These are phyloP conservation scores for Ehretia macrophylla DNA, from an alignment of 257 asterid genomes.

Conservation along the genomic window DNA sequence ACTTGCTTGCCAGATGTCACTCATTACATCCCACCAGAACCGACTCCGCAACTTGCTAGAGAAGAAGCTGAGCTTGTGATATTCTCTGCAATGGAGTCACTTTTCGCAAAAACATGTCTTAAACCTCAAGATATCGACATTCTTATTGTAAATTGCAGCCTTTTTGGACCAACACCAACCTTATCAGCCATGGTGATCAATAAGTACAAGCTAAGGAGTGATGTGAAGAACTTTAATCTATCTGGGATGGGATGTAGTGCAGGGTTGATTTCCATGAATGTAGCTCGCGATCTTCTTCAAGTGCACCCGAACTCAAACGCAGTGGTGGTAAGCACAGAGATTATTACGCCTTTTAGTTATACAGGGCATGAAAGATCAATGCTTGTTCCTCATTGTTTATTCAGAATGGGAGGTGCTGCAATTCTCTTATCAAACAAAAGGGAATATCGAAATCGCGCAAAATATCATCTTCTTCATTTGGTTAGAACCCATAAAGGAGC, in stretches of 20 bases:
- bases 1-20: slow-evolving; percentile 49
- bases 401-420: slow-evolving; percentile 1
- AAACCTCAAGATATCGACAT: slow-evolving; percentile 43
- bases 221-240: slow-evolving; percentile 48
- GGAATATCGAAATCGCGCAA: not conserved
- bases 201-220: slow-evolving; percentile 53
- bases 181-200: slow-evolving; percentile 58
- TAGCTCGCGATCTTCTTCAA: not conserved
- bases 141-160: slow-evolving; percentile 48
- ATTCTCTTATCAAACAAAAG: not conserved
- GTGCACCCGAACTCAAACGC: not conserved
- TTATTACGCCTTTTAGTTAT: not conserved
- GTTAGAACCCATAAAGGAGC: slow-evolving; percentile 21
- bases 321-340: not conserved
- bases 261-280: slow-evolving; percentile 15
- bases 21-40: slow-evolving; percentile 46
- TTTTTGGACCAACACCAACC: slow-evolving; percentile 58
- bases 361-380: slow-evolving; percentile 1
- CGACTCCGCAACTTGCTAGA: slow-evolving; percentile 23
- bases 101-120: slow-evolving; percentile 35
- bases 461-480: slow-evolving; percentile 1
- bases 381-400: not conserved
- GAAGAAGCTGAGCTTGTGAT: slow-evolving; percentile 55
- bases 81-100: slow-evolving; percentile 48
- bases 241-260: slow-evolving; percentile 82